These are phyloP conservation scores for Candida nitratophila DNA, from an alignment of 805 yeast species.

Conservation along the genomic window DNA sequence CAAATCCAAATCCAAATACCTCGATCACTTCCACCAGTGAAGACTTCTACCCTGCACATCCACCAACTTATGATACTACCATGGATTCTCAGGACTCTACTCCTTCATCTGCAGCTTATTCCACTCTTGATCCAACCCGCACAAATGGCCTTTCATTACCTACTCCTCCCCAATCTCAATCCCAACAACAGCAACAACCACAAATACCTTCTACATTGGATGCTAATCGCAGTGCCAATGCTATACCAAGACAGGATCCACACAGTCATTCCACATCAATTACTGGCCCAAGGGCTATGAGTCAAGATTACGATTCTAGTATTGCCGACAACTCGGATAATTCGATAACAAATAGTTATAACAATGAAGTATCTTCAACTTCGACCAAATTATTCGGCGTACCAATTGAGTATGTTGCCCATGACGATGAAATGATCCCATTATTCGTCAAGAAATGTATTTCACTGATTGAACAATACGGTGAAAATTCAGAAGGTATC, in stretches of 20 bases:
- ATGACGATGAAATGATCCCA: constrained; percentile 90
- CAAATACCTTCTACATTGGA: too few relatives aligned
- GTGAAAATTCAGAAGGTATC: constrained; percentile 81
- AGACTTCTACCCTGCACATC: not conserved
- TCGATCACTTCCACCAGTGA: not conserved
- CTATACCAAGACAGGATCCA: not conserved
- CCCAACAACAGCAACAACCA: not conserved
- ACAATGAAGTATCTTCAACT: not conserved
- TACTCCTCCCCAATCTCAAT: not conserved
- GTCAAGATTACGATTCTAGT: constrained; percentile 3
- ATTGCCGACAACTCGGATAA: constrained; percentile 2
- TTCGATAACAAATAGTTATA: constrained; percentile 3
- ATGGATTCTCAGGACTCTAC: constrained; percentile 2
- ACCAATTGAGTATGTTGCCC: constrained; percentile 71
- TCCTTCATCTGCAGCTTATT: constrained; percentile 6
- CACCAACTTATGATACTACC: constrained; percentile 1
- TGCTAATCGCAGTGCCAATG: not conserved
- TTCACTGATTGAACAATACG: constrained; percentile 77
- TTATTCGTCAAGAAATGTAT: constrained; percentile 84
- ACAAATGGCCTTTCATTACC: not conserved
- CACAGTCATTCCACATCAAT: constrained; percentile 3
- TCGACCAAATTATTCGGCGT: constrained; percentile 62
- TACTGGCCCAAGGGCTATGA: constrained; percentile 18
- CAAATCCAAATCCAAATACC: not conserved
- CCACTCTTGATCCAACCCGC: constrained; percentile 19